Conservation (phyloP, 306 rosid genomes). For the Casuarina equisetifolia region DNA sequence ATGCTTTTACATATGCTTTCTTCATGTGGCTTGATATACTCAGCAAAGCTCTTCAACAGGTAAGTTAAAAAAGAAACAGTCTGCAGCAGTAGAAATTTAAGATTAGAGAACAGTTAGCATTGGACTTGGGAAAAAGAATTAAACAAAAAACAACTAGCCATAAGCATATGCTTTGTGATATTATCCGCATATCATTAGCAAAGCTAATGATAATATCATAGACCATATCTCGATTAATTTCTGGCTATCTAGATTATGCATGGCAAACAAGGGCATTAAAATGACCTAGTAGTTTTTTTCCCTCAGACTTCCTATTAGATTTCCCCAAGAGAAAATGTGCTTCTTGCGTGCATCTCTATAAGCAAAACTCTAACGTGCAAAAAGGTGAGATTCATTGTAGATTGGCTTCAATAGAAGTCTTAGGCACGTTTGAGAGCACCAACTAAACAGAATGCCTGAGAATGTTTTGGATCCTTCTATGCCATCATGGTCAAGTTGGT, state of each 20-base stretch:
- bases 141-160: constrained; percentile 3
- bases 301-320: neutral
- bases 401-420: constrained; percentile 12
- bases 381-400: neutral
- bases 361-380: neutral
- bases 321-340: constrained; percentile 6
- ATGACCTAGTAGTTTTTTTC: too few species aligned
- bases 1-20: constrained; percentile 99
- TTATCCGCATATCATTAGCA: constrained; percentile 13
- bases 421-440: constrained; percentile 4
- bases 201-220: constrained; percentile 18
- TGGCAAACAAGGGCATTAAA: neutral
- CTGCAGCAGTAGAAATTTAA: constrained; percentile 52
- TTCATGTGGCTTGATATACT: constrained; percentile 95
- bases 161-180: neutral
- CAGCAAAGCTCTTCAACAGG: constrained; percentile 91
- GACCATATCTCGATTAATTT: constrained; percentile 6
- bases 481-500: constrained; percentile 2
- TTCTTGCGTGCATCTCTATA: constrained; percentile 1
- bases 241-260: constrained; percentile 3
- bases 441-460: neutral
- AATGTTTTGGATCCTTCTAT: constrained; percentile 11
- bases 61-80: constrained; percentile 95
- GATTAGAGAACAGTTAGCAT: constrained; percentile 25
- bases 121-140: constrained; percentile 22